Evolutionary conservation across 495 filamentous ascomycete genomes (phyloP).

Genomic region (Penicillium malachiteum): DNA sequence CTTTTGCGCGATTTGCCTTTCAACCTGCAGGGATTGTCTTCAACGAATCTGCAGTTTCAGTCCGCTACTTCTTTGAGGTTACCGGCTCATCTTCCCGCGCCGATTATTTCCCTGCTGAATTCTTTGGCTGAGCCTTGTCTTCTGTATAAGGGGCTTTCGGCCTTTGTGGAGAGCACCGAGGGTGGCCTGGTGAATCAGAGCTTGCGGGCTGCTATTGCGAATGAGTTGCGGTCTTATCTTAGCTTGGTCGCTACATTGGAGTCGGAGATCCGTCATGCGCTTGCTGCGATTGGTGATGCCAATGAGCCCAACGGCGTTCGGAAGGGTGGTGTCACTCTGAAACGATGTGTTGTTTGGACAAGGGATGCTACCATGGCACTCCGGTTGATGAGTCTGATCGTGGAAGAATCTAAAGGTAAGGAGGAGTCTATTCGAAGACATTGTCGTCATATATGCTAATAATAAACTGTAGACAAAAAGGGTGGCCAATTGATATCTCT

Average conservation of each 20-base stretch:
- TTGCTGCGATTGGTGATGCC: conserved; percentile 64
- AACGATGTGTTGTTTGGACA: conserved; percentile 95
- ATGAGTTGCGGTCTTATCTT: conserved; percentile 85
- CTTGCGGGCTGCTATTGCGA: conserved; percentile 81
- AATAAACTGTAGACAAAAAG: conserved; percentile 57
- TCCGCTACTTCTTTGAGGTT: conserved; percentile 65
- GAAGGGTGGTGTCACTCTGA: conserved; percentile 91
- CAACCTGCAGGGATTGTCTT: conserved; percentile 90
- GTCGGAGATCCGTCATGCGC: conserved; percentile 82
- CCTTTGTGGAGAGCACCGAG: conserved; percentile 72
- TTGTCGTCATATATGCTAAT: conserved; percentile 18
- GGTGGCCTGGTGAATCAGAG: conserved; percentile 86
- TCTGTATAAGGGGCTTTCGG: conserved; percentile 74
- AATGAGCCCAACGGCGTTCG: conserved; percentile 63
- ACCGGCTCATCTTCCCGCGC: conserved; percentile 74
- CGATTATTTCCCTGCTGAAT: conserved; percentile 84
- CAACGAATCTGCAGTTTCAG: conserved; percentile 74
- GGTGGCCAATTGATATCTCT: conserved; percentile 93
- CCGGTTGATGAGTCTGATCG: conserved; percentile 89
- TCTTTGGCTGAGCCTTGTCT: conserved; percentile 90
- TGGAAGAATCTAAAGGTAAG: conserved; percentile 80
- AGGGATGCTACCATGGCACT: conserved; percentile 96
- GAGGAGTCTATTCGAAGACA: background rate
- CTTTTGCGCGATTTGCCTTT: conserved; percentile 89
- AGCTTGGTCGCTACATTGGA: conserved; percentile 92